These are phyloP conservation scores for Cordyceps pruinosa DNA, from an alignment of 2,329 filamentous ascomycete species.

Conservation along the genomic window DNA sequence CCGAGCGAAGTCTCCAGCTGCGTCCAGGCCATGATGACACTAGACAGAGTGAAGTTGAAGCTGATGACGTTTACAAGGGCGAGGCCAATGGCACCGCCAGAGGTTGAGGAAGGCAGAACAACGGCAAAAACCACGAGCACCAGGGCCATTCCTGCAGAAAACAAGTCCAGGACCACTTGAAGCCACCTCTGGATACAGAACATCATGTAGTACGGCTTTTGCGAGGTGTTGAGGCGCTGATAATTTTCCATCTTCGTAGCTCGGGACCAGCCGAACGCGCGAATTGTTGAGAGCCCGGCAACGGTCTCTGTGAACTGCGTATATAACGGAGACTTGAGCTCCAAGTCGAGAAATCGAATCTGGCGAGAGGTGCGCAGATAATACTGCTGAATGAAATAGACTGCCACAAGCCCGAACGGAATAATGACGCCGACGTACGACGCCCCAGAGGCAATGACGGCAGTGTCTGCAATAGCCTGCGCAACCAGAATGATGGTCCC, in stretches of 20 bases:
- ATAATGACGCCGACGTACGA: constrained; percentile 35
- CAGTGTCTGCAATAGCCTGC: constrained; percentile 17
- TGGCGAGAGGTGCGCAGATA: constrained; percentile 51
- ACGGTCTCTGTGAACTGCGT: constrained; percentile 45
- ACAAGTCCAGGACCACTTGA: constrained; percentile 42
- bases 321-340: constrained; percentile 27
- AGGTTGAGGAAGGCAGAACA: not conserved
- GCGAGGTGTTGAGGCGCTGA: constrained; percentile 36
- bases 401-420: constrained; percentile 32
- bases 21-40: constrained; percentile 30
- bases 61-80: constrained; percentile 24
- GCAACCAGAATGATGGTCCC: constrained; percentile 19
- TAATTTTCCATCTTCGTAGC: constrained; percentile 31
- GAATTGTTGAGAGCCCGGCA: constrained; percentile 27
- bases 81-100: constrained; percentile 4
- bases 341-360: constrained; percentile 43
- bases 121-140: constrained; percentile 9
- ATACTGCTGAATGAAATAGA: constrained; percentile 42
- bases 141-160: constrained; percentile 32
- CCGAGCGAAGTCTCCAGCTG: constrained; percentile 30
- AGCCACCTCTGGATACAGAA: constrained; percentile 48
- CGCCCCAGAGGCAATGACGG: constrained; percentile 31
- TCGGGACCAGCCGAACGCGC: constrained; percentile 33
- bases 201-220: constrained; percentile 47
- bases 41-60: constrained; percentile 24